Base-by-base conservation (phyloP, 306 rosid genomes). In the Castanea sativa region DNA sequence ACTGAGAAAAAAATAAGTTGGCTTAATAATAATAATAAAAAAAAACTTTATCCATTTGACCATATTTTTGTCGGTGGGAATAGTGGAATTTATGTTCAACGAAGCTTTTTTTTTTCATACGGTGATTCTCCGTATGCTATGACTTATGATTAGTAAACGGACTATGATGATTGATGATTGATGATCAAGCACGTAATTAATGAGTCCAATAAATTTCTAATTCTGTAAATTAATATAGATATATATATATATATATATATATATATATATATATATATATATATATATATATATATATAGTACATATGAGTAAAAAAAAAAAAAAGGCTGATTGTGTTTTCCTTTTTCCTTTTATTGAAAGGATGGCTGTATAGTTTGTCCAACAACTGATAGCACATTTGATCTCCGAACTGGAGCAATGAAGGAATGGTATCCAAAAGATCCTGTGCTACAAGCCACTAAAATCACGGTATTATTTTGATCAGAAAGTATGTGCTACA, bases 361-460 rank as follows among this genome's bases (percentile, higher is more conserved):
- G 97, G 99, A 94, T 84, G 99, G 99, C 2, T 94, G 95, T 71
- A 85, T 94, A 79, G 90, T 94, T 76, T 94, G 97, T 69, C 99
- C 97, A 64, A 73, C 99, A 77, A 94, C 99, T 18, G 99, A 94
- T n/a, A 94, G 99, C 83, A 92, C 97, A 59, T 94, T 94, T 79
- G 97, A 92, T 87, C 92, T 94, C 20, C 78, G 69, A 59, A 87
- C 87, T 1, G 99, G 99, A 77, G 88, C 73, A 7, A 73, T 91
- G 69, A 92, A 85, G 58, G 99, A 92, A 67, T 94, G 99, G 99
- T 94, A 94, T 82, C 97, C 97, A 4, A 94, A 94, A 59, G 92
- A 94, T 81, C 98, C 97, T 30, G 98, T 94, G 65, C 88, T 92
- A 10, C 23, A 4, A 21, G 32, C 29, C 2, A 9, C 21, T 45